Evolutionary conservation across 176 grass and related monocot genomes (phyloP), one percentile per base, ranked within the genome.

Genomic region (Aegilops speltoides): DNA sequence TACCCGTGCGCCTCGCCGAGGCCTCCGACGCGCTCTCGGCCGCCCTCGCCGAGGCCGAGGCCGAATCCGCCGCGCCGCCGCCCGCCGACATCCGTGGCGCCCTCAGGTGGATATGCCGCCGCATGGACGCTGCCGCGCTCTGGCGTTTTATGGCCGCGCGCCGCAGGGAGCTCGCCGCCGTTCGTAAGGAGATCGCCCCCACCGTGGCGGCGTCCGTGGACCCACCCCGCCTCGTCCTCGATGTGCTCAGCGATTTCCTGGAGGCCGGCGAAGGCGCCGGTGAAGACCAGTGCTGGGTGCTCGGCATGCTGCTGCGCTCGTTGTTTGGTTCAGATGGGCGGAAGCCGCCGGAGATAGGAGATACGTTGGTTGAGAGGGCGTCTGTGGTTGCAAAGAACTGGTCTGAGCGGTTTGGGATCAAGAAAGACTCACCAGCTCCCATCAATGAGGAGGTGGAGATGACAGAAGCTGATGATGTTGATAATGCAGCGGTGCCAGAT

Each of bases 91-190:
- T 93, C 59, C 82, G 76, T 4, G 85, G 87, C 31, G 71, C 90
- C 59, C 91, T 98, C 67, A 86, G 85, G 38, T 98, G 95, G 93
- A 89, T 93, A 6, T 91, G 91, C 82, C 90, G 87, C 81, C 90
- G 92, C 20, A 95, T 97, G 92, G 95, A 97, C 46, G 84, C 92
- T 7, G 9, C 84, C 4, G 83, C 88, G 9, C 82, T 97, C 28
- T 95, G 90, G 95, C 79, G 91, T 10, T 91, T 93, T 73, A 82
- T 92, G 79, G 77, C 65, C 3, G 76, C 89, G 36, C 91, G 81
- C n/a, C 85, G 83, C 50, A 57, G 78, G 79, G 87, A 93, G 82
- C 87, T 93, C 34, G 7, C 67, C 12, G 68, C 22, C 20, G 69
- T 95, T 31, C 87, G 90, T 41, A 83, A 57, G 40, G 90, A 93